Evolutionary conservation across 1,284 basidiomycete genomes (phyloP), one percentile per base, ranked within the genome.

Genomic region (Naganishia sp.): DNA sequence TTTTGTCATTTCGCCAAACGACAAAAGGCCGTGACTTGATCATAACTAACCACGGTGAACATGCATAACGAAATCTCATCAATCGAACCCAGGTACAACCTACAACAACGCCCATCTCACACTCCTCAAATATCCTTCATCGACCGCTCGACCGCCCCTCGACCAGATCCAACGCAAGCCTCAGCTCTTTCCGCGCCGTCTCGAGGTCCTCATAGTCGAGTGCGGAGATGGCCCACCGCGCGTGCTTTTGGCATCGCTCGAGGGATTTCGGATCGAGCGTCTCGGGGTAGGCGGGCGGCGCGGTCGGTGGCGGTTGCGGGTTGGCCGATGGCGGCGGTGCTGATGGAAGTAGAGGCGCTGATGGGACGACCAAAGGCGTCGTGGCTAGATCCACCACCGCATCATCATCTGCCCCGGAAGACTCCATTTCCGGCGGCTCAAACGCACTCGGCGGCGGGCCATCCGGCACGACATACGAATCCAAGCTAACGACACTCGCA

Each of bases 171-270:
- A 95, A 80, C 21, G 93, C 93, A 42, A 85, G 82, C 70, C 85
- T 82, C 70, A 96, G 79, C 78, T 96, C 90, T 74, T 85, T 87
- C 72, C 85, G 83, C 25, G 93, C 93, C 71, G 90, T 88, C 71
- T 89, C 88, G 17, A 83, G 83, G 77, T 97, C 94, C 74, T 96
- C 94, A 76, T 93, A 97, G 74, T 96, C 92, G 66, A 97, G 81
- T 21, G 94, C 87, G 23, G 90, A 92, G 67, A 95, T 92, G 7
- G 94, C 94, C 80, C 88, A 95, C 63, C 85, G 85, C 72, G 92
- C 92, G 73, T 94, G 92, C 75, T 91, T 94, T 82, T 96, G 92
- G 28, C 85, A 85, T 71, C 87, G 86, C 32, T 87, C 83, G 43
- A 94, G 84, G 65, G 74, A 49, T 71, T 75, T 63, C 71, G 69